Base-by-base conservation (phyloP, 352 stramenopile species). In the Phytophthora nicotianae region DNA sequence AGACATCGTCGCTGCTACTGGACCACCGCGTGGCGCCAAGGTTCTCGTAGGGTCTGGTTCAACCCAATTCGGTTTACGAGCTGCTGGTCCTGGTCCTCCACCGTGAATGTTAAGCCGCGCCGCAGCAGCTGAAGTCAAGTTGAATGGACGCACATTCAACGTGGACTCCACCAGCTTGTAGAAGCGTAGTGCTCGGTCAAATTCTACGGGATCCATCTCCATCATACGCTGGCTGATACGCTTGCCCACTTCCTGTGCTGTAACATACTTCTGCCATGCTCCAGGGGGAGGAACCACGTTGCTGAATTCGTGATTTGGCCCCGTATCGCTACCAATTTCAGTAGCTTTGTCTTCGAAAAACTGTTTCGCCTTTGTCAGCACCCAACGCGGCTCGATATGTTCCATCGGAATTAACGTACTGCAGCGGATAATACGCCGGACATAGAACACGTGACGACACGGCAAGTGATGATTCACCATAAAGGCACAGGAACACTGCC, bases 401-500 rank as follows among this genome's bases (percentile, higher is more conserved):
- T 62, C 60, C 35, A 77, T 55, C 21, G 69, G 69, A 24, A 77
- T 61, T 10, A 77, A 58, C 17, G 41, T 66, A 40, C 55, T 66
- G 50, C 69, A 77, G 24, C 69, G 69, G 33, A 74, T 29, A 37
- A 77, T 74, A 14, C 69, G 64, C 9, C 69, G 69, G 35, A 77
- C 62, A 29, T 77, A 77, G 24, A 77, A 74, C 2, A 77, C 55
- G 24, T 77, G 69, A 0, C 69, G 59, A 24, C 69, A 77, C 23
- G 69, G 69, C 20, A 77, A 51, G 33, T 65, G 64, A 21, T 77
- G 64, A 20, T 77, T 77, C 4, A 64, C 47, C 69, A 77, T 77
- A 19, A 77, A 77, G 3, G 69, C 69, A 40, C 69, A 77, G 19
- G 69, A 77, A 24, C 69, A 77, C n/a, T 70, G 65, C 69, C 69